phyloP scores from a whole-genome alignment of 805 yeast species.

The Ogataea ramenticola region DNA sequence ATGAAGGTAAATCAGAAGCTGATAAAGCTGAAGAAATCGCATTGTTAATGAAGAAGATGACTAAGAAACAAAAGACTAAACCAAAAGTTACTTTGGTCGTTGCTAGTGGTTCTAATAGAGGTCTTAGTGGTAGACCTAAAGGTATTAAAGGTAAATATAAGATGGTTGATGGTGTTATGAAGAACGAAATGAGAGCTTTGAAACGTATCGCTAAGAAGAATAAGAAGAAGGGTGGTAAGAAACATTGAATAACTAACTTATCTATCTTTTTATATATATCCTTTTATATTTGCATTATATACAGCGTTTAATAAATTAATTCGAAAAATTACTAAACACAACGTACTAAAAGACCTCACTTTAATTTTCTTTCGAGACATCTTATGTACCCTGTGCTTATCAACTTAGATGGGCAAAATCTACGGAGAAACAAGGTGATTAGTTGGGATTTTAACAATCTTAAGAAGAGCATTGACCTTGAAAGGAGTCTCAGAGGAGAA shows the following conservation, averaged over 20 bases:
- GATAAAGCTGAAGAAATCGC: conserved; percentile 94
- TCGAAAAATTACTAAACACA: too few relatives aligned
- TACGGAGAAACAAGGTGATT: too few relatives aligned
- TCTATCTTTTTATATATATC: too few relatives aligned
- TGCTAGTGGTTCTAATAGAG: conserved; percentile 80
- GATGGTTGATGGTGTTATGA: conserved; percentile 98
- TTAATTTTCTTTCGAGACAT: too few relatives aligned
- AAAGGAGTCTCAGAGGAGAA: too few relatives aligned
- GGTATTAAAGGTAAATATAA: conserved; percentile 96
- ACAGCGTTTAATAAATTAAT: too few relatives aligned
- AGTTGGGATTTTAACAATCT: too few relatives aligned
- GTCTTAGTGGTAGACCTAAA: conserved; percentile 89
- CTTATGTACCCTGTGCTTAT: too few relatives aligned
- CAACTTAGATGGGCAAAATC: too few relatives aligned
- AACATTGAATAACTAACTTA: not conserved
- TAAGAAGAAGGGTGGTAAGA: conserved; percentile 52
- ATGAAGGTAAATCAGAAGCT: conserved; percentile 76
- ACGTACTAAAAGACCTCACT: too few relatives aligned
- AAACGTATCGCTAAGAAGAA: conserved; percentile 84
- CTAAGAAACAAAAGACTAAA: conserved; percentile 58
- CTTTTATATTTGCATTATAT: too few relatives aligned
- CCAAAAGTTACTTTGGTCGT: conserved; percentile 86
- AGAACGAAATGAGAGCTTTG: conserved; percentile 94
- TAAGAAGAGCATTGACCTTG: too few relatives aligned
- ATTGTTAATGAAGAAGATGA: conserved; percentile 73